Evolutionary conservation across 2,329 filamentous ascomycete species (phyloP), one percentile per base, ranked within the genome.

Genomic region (Colletotrichum trifolii): DNA sequence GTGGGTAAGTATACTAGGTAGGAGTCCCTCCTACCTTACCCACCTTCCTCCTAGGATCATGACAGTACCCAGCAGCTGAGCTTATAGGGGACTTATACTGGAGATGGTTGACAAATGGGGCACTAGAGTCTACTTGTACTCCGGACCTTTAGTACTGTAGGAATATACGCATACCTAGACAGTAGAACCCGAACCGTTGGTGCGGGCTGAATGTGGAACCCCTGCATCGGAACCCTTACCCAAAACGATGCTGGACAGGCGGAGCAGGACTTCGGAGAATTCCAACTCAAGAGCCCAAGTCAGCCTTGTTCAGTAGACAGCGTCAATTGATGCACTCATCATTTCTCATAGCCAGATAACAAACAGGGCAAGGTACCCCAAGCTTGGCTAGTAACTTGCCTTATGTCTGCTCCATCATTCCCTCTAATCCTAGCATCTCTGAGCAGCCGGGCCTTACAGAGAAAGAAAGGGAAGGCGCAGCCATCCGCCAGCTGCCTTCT

Each of bases 151-250:
- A 17, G 17, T 13, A 25, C 8, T 47, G 45, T 40, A 34, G 45
- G 45, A 49, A 57, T 46, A 3, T 49, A n/a, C n/a, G n/a, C n/a
- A n/a, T n/a, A 47, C 45, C 54, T 13, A 48, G 45, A 34, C 17
- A 33, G 39, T 13, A 58, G 33, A 45, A 50, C 48, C 60, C 54
- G 40, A 63, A 45, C 54, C 40, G 15, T 42, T 49, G 43, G 42
- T 54, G 61, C 11, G 43, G 49, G 39, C 17, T 54, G 33, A 38
- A 45, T 42, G 25, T 34, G 48, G 13, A 13, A 33, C 43, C 25
- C 25, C 9, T 46, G n/a, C 43, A 40, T 49, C 38, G n/a, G 61
- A 45, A 54, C 49, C 38, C 43, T 38, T 50, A 12, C 17, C 25
- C 9, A 36, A 34, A 25, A 33, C 49, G 43, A 25, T 54, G 17